A percentile compares a stretch with the other conserved stretches of the same genome.
Conservation (phyloP, 768 basidiomycete species). For the Suillus variegatus region DNA sequence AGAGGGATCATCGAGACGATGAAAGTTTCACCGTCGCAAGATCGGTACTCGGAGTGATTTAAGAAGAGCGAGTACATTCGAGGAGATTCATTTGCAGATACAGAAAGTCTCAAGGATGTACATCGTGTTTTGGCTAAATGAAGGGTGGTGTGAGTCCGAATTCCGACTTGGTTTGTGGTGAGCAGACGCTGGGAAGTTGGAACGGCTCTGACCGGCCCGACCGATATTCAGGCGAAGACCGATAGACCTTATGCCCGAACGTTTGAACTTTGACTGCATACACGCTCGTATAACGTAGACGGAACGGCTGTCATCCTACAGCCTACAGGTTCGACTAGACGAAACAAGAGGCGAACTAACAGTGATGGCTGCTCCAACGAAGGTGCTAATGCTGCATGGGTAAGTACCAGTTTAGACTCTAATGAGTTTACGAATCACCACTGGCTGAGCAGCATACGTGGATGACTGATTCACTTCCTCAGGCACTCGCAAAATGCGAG, state of each 20-base stretch:
- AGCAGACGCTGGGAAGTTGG: no score
- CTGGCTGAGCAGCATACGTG: slow-evolving; percentile 1
- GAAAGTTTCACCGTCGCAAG: slow-evolving; percentile 52
- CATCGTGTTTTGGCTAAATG: neutral
- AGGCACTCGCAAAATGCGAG: slow-evolving; percentile 73
- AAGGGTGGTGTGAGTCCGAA: slow-evolving; percentile 2
- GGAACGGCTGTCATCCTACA: neutral
- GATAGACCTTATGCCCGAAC: neutral
- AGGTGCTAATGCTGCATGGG: slow-evolving; percentile 51
- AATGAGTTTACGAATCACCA: neutral
- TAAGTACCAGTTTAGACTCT: slow-evolving; percentile 15
- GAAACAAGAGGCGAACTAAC: neutral
- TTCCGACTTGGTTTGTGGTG: neutral
- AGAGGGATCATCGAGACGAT: slow-evolving; percentile 72
- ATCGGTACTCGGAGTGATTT: slow-evolving; percentile 68
- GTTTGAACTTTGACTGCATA: neutral
- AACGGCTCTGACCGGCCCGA: no score
- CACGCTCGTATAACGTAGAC: neutral
- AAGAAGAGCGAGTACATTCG: neutral
- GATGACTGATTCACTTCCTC: slow-evolving; percentile 9
- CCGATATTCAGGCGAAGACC: no score
- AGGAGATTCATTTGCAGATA: neutral
- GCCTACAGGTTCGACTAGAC: neutral
- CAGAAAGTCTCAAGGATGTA: neutral
- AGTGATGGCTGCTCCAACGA: slow-evolving; percentile 28